Base-by-base conservation (phyloP, 176 grass and related monocot species). In the Raddia guianensis region DNA sequence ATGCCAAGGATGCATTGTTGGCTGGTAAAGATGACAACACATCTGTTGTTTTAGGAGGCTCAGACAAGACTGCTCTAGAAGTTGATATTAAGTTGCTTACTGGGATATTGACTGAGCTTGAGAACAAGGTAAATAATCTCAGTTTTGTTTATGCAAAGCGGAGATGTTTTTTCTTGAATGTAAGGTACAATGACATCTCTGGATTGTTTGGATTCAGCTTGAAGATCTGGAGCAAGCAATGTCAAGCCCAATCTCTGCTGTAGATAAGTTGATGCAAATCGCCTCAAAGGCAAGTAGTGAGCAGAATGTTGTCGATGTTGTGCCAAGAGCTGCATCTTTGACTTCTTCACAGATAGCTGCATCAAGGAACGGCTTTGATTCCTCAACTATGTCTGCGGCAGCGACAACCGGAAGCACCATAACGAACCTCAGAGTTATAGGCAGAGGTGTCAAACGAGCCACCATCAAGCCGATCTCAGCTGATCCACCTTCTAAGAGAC, bases 401-500 rank as follows among this genome's bases (percentile, higher is more conserved):
- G 88, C 87, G 56, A 84, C 87, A 74, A 84, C 83, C 0, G 85
- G 78, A 81, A 89, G 92, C 60, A 90, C 81, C 19, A 89, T 99
- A 18, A 93, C 91, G 27, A 86, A 99, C 80, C 86, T 99, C 2
- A 92, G 96, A 56, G 90, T 99, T 35, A 90, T 99, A 27, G 96
- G 96, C 18, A 93, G 96, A 91, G 96, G 96, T 2, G 64, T 99
- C 34, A 99, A 99, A 52, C 86, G 96, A 66, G 92, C 92, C 73
- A 87, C 57, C 45, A 82, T 91, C 43, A 90, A 84, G 68, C 88
- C 90, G 4, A 85, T 89, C 49, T 14, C 59, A 56, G 82, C 64
- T 9, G 90, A 93, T 63, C 82, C 79, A 18, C 32, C 62, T 13
- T 16, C 67, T 0, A 96, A 96, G 81, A 96, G 79, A 52, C 62